These are phyloP conservation scores for Thymus quinquecostatus DNA, from an alignment of 257 asterid species.

Conservation along the genomic window DNA sequence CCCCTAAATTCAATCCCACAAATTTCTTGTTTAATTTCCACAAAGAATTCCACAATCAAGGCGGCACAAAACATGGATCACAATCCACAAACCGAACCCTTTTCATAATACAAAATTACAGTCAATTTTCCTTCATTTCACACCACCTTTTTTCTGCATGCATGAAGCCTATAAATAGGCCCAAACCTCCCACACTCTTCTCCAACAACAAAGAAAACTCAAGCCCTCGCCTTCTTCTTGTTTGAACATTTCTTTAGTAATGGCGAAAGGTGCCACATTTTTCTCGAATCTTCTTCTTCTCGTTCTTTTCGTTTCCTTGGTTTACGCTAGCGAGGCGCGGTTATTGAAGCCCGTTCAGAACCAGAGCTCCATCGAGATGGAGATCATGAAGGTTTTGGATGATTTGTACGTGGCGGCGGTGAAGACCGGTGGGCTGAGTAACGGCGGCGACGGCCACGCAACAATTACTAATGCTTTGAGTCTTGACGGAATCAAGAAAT, in stretches of 20 bases:
- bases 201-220: background rate
- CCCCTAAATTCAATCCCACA: slow-evolving; percentile 12
- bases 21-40: slow-evolving; percentile 22
- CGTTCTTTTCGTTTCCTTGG: slow-evolving; percentile 8
- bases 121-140: slow-evolving; percentile 9
- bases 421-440: slow-evolving; percentile 40
- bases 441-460: slow-evolving; percentile 37
- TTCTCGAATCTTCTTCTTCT: slow-evolving; percentile 19
- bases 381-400: slow-evolving; percentile 32
- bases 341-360: background rate
- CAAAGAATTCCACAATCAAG: slow-evolving; percentile 20
- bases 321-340: slow-evolving; percentile 28
- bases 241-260: background rate
- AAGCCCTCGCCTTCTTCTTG: background rate
- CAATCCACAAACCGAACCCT: slow-evolving; percentile 7
- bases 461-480: slow-evolving; percentile 24
- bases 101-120: slow-evolving; percentile 5
- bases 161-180: slow-evolving; percentile 24
- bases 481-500: slow-evolving; percentile 42
- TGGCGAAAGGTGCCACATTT: slow-evolving; percentile 28
- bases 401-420: slow-evolving; percentile 32
- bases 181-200: background rate
- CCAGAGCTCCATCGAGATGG: slow-evolving; percentile 20
- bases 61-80: slow-evolving; percentile 24
- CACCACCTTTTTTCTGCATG: slow-evolving; percentile 22